Conservation (phyloP, 2,329 filamentous ascomycete genomes). For the Dissoconium aciculare region DNA sequence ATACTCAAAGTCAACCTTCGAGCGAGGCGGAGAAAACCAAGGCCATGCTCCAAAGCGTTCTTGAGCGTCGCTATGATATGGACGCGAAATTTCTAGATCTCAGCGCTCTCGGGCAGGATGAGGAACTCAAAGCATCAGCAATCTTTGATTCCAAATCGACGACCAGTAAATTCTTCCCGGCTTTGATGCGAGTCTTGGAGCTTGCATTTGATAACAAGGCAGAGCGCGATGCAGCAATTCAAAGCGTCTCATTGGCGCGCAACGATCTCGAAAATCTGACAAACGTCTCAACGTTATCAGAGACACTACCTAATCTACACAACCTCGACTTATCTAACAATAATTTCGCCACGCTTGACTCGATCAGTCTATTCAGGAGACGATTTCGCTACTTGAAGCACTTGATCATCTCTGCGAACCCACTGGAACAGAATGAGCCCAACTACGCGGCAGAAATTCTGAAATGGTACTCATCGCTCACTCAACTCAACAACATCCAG, state of each 20-base stretch:
- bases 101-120: slow-evolving; percentile 59
- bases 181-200: slow-evolving; percentile 76
- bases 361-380: slow-evolving; percentile 60
- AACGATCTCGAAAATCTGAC: slow-evolving; percentile 63
- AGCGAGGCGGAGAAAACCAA: slow-evolving; percentile 41
- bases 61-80: slow-evolving; percentile 59
- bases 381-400: slow-evolving; percentile 69
- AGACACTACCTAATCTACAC: slow-evolving; percentile 69
- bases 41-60: slow-evolving; percentile 51
- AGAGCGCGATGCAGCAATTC: slow-evolving; percentile 62
- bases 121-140: slow-evolving; percentile 55
- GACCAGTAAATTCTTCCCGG: slow-evolving; percentile 78
- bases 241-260: slow-evolving; percentile 65
- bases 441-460: slow-evolving; percentile 53
- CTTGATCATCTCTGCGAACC: slow-evolving; percentile 63
- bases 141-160: slow-evolving; percentile 59
- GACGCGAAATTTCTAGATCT: slow-evolving; percentile 66
- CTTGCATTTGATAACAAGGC: slow-evolving; percentile 55
- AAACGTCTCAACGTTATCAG: slow-evolving; percentile 58
- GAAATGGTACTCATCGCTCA: slow-evolving; percentile 70
- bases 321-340: slow-evolving; percentile 85
- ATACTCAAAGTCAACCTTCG: slow-evolving; percentile 7
- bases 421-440: slow-evolving; percentile 38
- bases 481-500: slow-evolving; percentile 58
- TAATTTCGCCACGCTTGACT: slow-evolving; percentile 51